Conservation (phyloP, 441 rosid genomes). For the Melastoma candidum region DNA sequence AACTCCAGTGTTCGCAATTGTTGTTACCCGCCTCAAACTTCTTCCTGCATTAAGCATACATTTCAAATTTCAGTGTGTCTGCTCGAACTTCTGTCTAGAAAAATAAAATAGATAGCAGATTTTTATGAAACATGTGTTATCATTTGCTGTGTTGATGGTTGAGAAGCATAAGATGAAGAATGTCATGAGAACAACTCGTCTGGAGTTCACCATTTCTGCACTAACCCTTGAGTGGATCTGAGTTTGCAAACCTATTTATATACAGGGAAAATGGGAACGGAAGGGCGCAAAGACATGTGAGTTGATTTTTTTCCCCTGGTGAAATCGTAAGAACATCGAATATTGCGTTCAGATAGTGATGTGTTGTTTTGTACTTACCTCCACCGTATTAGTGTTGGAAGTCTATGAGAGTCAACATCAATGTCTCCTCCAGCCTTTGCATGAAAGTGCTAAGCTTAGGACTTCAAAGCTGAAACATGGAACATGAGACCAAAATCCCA, state of each 20-base stretch:
- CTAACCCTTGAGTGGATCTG: no score
- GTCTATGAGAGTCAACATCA: slow-evolving; percentile 33
- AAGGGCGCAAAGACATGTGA: no score
- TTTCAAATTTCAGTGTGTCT: no score
- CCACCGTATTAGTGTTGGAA: slow-evolving; percentile 18
- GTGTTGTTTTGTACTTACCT: slow-evolving; percentile 26
- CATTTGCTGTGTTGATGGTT: slow-evolving; percentile 21
- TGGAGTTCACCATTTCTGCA: slow-evolving; percentile 26
- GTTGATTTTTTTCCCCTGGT: no score
- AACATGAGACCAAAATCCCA: not conserved
- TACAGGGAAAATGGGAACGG: no score
- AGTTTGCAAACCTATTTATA: no score
- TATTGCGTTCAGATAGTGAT: slow-evolving; percentile 18
- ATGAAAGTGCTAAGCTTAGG: slow-evolving; percentile 16
- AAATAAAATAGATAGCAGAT: no score
- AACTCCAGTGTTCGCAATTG: slow-evolving; percentile 14
- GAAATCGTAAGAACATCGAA: no score
- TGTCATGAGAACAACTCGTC: slow-evolving; percentile 28
- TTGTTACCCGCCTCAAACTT: slow-evolving; percentile 22
- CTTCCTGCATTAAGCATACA: slow-evolving; percentile 24
- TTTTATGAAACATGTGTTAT: slow-evolving; percentile 15
- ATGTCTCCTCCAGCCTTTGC: slow-evolving; percentile 34
- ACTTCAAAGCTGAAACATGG: not conserved
- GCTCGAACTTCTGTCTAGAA: no score
- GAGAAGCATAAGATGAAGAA: slow-evolving; percentile 34